Conservation (phyloP, 176 grass and related monocot species). For the Elaeis guineensis region DNA sequence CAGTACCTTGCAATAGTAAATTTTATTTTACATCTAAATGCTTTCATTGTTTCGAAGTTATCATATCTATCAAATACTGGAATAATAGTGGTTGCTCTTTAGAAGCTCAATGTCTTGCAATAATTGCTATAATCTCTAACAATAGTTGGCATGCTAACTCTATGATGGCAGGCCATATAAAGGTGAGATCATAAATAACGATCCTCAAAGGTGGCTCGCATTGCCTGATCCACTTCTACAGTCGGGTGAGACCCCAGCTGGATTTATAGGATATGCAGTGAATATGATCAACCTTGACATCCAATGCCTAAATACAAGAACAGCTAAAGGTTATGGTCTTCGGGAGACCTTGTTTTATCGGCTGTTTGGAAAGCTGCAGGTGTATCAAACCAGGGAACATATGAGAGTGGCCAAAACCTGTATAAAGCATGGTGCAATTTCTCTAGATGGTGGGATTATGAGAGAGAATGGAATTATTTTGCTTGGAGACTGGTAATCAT, state of each 20-base stretch:
- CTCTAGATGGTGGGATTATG: constrained; percentile 22
- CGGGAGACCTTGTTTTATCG: constrained; percentile 17
- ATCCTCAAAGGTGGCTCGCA: neutral
- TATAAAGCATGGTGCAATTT: constrained; percentile 18
- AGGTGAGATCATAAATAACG: neutral
- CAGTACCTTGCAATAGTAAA: no score
- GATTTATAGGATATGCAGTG: constrained; percentile 23
- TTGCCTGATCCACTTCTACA: neutral
- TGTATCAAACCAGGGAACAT: constrained; percentile 9
- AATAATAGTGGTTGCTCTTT: neutral
- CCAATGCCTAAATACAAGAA: neutral
- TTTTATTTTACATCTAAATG: no score
- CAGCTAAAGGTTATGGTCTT: neutral
- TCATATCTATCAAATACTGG: no score
- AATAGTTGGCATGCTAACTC: neutral
- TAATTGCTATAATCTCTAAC: neutral
- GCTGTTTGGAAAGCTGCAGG: constrained; percentile 11
- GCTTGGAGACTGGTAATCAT: constrained; percentile 3
- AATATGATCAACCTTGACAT: constrained; percentile 12
- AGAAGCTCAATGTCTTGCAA: neutral
- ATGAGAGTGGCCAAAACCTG: constrained; percentile 6
- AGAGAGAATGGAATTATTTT: constrained; percentile 1
- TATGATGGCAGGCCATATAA: neutral
- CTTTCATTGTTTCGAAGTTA: no score
- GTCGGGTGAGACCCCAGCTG: neutral